Percentiles rank a stretch among this genome's conserved stretches.
phyloP scores from a whole-genome alignment of 2,329 filamentous ascomycete species.

The Ascochyta pisi region DNA sequence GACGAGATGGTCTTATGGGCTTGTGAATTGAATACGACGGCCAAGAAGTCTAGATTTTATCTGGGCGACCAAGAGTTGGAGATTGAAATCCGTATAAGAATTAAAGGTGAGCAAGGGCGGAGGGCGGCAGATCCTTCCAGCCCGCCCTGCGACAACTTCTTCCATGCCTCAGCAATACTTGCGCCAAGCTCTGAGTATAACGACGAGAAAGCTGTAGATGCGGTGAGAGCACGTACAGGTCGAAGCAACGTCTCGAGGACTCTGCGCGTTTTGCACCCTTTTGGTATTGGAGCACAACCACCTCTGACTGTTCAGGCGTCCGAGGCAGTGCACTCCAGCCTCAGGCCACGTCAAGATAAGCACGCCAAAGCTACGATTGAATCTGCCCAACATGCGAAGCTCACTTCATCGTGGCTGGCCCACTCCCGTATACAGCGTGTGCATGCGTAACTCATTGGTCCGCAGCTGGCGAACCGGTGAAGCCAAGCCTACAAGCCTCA shows the following conservation, averaged over 20 bases:
- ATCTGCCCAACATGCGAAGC: not conserved
- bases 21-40: not conserved
- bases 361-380: slow-evolving; percentile 9
- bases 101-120: not conserved
- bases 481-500: not conserved
- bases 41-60: not conserved
- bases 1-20: not conserved
- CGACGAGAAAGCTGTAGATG: not conserved
- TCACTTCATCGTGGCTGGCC: slow-evolving; percentile 1
- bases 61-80: not conserved
- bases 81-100: not conserved
- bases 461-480: slow-evolving; percentile 7
- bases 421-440: not conserved
- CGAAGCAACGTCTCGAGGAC: too few species aligned
- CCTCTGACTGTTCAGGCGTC: slow-evolving; percentile 7
- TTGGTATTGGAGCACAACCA: not conserved
- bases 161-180: not conserved
- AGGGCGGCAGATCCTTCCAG: not conserved
- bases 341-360: slow-evolving; percentile 17
- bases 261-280: not conserved
- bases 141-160: not conserved
- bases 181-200: not conserved
- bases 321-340: slow-evolving; percentile 19
- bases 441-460: slow-evolving; percentile 1
- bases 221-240: too few species aligned